These are phyloP conservation scores for Cyamopsis tetragonoloba DNA, from an alignment of 306 rosid species.

Conservation along the genomic window DNA sequence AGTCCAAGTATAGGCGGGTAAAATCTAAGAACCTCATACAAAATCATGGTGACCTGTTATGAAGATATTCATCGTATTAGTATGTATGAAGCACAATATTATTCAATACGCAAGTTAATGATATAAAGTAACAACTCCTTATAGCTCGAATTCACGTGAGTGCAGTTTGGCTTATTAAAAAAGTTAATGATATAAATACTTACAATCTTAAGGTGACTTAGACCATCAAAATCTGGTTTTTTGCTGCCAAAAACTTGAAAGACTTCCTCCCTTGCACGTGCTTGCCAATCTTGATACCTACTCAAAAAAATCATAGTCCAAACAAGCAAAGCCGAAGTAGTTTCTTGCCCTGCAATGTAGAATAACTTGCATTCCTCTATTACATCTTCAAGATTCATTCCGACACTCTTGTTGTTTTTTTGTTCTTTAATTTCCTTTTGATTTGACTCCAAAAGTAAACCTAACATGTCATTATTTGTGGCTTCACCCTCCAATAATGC, in stretches of 20 bases:
- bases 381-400: constrained; percentile 45
- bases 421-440: constrained; percentile 36
- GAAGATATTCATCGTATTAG: too few relatives aligned
- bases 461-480: constrained; percentile 23
- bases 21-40: constrained; percentile 51
- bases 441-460: constrained; percentile 46
- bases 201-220: constrained; percentile 13
- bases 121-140: too few relatives aligned
- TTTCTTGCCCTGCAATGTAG: constrained; percentile 59
- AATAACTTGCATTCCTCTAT: constrained; percentile 50
- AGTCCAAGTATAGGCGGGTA: constrained; percentile 28
- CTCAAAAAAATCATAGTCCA: constrained; percentile 51
- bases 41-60: constrained; percentile 52
- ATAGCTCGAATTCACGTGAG: too few relatives aligned
- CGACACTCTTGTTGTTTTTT: constrained; percentile 33
- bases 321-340: constrained; percentile 44
- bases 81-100: neutral
- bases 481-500: constrained; percentile 32
- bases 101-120: too few relatives aligned
- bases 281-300: constrained; percentile 44
- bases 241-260: constrained; percentile 20
- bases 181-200: neutral
- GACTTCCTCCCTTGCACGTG: constrained; percentile 52
- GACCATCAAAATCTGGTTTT: neutral
- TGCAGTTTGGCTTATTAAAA: too few relatives aligned